phyloP scores from a whole-genome alignment of 2,329 filamentous ascomycete species.

The Massarina eburnea region DNA sequence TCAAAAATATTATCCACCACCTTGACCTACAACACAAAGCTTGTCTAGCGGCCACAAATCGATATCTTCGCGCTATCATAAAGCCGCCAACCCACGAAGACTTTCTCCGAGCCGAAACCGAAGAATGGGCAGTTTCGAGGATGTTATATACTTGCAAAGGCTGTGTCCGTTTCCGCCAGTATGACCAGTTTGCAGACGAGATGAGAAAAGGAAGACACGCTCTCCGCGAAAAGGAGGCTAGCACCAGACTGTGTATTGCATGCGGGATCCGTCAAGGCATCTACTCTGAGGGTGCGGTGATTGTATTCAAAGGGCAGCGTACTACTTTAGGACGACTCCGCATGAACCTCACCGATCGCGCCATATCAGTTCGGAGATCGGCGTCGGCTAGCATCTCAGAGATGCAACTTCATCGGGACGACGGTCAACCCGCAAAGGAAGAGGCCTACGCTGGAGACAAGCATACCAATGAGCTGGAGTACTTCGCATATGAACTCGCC shows the following conservation, averaged over 20 bases:
- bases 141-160: slow-evolving; percentile 26
- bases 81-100: slow-evolving; percentile 19
- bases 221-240: slow-evolving; percentile 24
- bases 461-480: slow-evolving; percentile 18
- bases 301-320: slow-evolving; percentile 21
- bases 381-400: slow-evolving; percentile 4
- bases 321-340: slow-evolving; percentile 22
- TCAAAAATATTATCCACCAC: slow-evolving; percentile 20
- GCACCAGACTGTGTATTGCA: slow-evolving; percentile 25
- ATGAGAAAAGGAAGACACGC: slow-evolving; percentile 33
- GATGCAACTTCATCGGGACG: slow-evolving; percentile 1
- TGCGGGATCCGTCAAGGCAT: slow-evolving; percentile 24
- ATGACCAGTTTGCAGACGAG: slow-evolving; percentile 25
- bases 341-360: slow-evolving; percentile 20
- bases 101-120: slow-evolving; percentile 23
- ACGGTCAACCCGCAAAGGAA: slow-evolving; percentile 2
- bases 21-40: slow-evolving; percentile 25
- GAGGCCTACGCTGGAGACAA: slow-evolving; percentile 16
- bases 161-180: slow-evolving; percentile 21
- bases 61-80: slow-evolving; percentile 22
- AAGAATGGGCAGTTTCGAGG: slow-evolving; percentile 18
- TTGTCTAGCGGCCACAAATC: slow-evolving; percentile 17
- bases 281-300: slow-evolving; percentile 21
- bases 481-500: too few relatives aligned
- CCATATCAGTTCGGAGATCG: slow-evolving; percentile 8